Base-by-base conservation (phyloP, 768 basidiomycete genomes). In the Lyophyllum semitale region DNA sequence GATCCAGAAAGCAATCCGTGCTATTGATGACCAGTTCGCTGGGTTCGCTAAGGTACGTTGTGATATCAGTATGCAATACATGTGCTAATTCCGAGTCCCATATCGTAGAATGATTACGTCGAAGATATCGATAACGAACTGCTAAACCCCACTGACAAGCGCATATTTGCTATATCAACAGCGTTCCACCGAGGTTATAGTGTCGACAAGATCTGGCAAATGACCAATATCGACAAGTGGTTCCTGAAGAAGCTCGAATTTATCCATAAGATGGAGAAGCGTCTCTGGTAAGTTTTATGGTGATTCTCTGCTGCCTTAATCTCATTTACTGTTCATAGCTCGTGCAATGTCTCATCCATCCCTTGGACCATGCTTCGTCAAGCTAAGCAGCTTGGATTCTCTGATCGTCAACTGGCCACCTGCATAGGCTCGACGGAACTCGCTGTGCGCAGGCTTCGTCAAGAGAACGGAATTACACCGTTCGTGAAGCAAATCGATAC, bases 401-500 rank as follows among this genome's bases (percentile, higher is more conserved):
- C 95, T 5, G 96, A 99, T 68, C 82, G 92, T 49, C 89, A 97
- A 67, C 77, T 98, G 41, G 94, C 95, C 17, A 73, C 63, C 32
- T 89, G 87, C 69, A 79, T 98, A 66, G 84, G 87, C 26, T 94
- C 95, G 7, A 97, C 91, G 13, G 96, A 96, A 70, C 85, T 98
- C 38, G 95, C 95, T 40, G 88, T 98, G 27, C 92, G 96, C 54
- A 83, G 89, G 38, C 79, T 95, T 48, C 90, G 96, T 53, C 88
- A 93, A 67, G 96, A 98, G 71, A 72, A 74, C 44, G 83, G 81
- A 30, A 89, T 98, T 63, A 79, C 80, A 11, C 95, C 95, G 0
- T 96, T 93, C 69, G 91, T 97, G 73, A 98, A 98, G 79, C 96
- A 98, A 69, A 99, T 98, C 70, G 97, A 99, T 65, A 98, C 97